Conservation (phyloP, 163 green algal species). For the Prototheca wickerhamii region DNA sequence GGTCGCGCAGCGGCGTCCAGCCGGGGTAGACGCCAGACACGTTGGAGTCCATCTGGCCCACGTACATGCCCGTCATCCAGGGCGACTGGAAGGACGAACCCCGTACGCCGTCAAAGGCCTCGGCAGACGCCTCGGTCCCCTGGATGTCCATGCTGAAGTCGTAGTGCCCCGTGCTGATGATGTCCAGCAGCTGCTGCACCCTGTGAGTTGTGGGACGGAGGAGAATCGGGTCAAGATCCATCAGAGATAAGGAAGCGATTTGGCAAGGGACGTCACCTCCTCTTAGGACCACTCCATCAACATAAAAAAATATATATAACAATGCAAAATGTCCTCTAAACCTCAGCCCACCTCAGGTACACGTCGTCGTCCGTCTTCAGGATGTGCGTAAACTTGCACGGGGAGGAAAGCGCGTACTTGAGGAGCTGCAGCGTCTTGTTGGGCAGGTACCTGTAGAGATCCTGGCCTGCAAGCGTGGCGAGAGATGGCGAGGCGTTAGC, state of each 20-base stretch:
- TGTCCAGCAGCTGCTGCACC: conserved; percentile 11
- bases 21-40: conserved; percentile 15
- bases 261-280: too few species aligned
- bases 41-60: conserved; percentile 28
- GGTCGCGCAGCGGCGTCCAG: conserved; percentile 15
- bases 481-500: not conserved
- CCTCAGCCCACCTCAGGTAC: conserved; percentile 21
- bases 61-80: conserved; percentile 28
- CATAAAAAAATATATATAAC: not conserved
- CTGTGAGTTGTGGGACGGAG: not conserved
- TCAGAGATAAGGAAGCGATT: too few species aligned
- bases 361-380: conserved; percentile 43
- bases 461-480: conserved; percentile 3
- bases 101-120: conserved; percentile 1
- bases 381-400: conserved; percentile 31
- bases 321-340: not conserved
- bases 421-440: conserved; percentile 36
- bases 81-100: conserved; percentile 4
- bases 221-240: too few species aligned
- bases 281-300: not conserved
- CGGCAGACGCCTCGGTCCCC: not conserved
- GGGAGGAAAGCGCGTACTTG: conserved; percentile 18
- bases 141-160: conserved; percentile 7
- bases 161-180: conserved; percentile 6
- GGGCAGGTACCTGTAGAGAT: conserved; percentile 28